These are phyloP conservation scores for Talaromyces ruber DNA, from an alignment of 495 filamentous ascomycete genomes.

Conservation along the genomic window DNA sequence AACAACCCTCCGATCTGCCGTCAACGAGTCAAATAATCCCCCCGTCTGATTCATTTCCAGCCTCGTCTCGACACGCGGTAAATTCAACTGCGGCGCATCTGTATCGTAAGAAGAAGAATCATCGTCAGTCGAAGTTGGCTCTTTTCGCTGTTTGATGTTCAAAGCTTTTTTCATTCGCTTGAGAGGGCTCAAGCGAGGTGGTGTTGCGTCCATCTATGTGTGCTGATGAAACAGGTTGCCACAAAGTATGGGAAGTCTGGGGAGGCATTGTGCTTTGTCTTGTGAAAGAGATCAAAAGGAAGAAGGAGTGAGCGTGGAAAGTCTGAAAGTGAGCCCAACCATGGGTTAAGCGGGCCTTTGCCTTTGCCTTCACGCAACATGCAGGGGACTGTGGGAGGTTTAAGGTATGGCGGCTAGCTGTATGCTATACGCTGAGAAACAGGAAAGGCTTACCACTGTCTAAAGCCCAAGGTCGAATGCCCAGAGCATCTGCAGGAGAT, in stretches of 20 bases:
- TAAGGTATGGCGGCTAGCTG: background rate
- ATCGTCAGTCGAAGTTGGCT: conserved; percentile 18
- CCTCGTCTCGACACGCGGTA: conserved; percentile 35
- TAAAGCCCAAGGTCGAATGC: conserved; percentile 1
- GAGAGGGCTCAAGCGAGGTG: conserved; percentile 20
- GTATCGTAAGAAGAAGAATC: conserved; percentile 11
- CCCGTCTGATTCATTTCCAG: conserved; percentile 39
- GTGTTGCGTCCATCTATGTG: conserved; percentile 1
- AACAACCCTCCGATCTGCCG: conserved; percentile 4
- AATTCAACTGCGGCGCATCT: conserved; percentile 31
- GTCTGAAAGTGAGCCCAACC: background rate
- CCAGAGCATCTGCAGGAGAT: conserved; percentile 6
- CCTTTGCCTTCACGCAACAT: conserved; percentile 2
- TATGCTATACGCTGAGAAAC: background rate
- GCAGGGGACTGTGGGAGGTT: conserved; percentile 1
- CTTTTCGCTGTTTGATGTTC: conserved; percentile 13
- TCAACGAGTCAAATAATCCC: conserved; percentile 22
- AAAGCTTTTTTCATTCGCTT: conserved; percentile 16
- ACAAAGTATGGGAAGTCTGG: background rate
- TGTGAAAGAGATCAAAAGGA: background rate
- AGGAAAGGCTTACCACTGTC: conserved; percentile 3
- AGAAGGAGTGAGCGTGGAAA: background rate
- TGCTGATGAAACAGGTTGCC: background rate
- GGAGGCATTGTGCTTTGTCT: background rate
- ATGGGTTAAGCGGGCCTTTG: background rate